Evolutionary conservation across 176 grass and related monocot species (phyloP), one percentile per base, ranked within the genome.

Genomic region (Oryza meridionalis): DNA sequence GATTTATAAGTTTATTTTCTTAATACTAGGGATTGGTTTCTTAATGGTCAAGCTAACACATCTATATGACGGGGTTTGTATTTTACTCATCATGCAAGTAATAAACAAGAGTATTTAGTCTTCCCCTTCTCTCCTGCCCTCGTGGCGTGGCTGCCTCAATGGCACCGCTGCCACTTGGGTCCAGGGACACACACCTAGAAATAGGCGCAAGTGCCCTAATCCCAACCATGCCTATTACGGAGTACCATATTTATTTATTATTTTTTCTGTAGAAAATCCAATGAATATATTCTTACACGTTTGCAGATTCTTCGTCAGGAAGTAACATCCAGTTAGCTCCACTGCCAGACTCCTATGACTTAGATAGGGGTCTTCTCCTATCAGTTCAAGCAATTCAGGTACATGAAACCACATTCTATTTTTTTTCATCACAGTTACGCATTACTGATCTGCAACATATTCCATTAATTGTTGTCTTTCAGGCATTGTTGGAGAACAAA

Each of bases 331-430:
- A 76, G 75, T 85, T 98, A 76, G 91, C 87, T 61, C 85, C 96
- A 22, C 85, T 98, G 73, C 89, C 91, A 83, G 93, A 98, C 83
- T 93, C 96, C 22, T 98, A 95, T 92, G 96, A 98, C 83, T 87
- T 98, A 68, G 96, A 98, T 82, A 92, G 96, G 76, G 96, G 96
- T 26, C 91, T 98, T 73, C 89, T 98, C 31, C 93, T 98, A 80
- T 98, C 96, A 65, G 91, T 98, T 82, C 96, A 98, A 88, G 96
- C 96, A 77, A 98, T 98, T 84, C 96, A 98, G 91, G 96, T 93
- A 77, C 73, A 69, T 79, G 47, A 33, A 65, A 27, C 26, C 26
- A 4, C 31, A 65, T 69, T 40, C 40, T 15, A 33, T 64, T 84
- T 74, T 19, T 19, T 42, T 2, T 76, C 22, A 6, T 7, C 40